Evolutionary conservation across 257 asterid species (phyloP), one percentile per base, ranked within the genome.

Genomic region (Lycium barbarum): DNA sequence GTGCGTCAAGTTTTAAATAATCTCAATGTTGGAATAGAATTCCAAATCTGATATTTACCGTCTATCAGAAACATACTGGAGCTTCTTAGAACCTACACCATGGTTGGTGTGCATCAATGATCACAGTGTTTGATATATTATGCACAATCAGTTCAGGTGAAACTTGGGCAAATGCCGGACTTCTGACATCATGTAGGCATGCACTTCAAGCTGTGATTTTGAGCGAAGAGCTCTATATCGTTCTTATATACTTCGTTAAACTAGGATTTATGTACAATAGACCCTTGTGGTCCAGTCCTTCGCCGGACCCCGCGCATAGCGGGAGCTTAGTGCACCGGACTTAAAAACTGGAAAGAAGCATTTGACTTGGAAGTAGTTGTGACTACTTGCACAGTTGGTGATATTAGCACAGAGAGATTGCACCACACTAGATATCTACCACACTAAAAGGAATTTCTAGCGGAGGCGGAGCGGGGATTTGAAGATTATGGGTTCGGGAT

Each of bases 61-160:
- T 38, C 7, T n/a, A 22, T 22, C 81, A 76, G 62, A 13, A 76
- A 76, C 26, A 13, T 51, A 12, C 47, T 76, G 82, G 63, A 76
- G 82, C 63, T 22, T 22, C 63, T 22, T 51, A 51, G 45, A 76
- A 76, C 26, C 14, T 51, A 49, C 62, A 51, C 63, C 82, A 51
- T 76, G 61, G 82, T 51, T 76, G 45, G 22, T 20, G 26, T 51
- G 63, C 82, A 22, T 51, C 15, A 26, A 7, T 76, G 81, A 26
- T 76, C 20, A 12, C 49, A 51, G 22, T 3, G 22, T 13, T 51
- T 17, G 45, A 74, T 12, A 74, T 12, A 20, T 14, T 8, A 76
- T 13, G 62, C 12, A 6, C 14, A 13, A 51, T 49, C 22, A 0
- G 22, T 76, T 15, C 47, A 51, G 63, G 43, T 51, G 43, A 26